Evolutionary conservation across 2,329 filamentous ascomycete species (phyloP).

Genomic region (Microdochium trichocladiopsis): DNA sequence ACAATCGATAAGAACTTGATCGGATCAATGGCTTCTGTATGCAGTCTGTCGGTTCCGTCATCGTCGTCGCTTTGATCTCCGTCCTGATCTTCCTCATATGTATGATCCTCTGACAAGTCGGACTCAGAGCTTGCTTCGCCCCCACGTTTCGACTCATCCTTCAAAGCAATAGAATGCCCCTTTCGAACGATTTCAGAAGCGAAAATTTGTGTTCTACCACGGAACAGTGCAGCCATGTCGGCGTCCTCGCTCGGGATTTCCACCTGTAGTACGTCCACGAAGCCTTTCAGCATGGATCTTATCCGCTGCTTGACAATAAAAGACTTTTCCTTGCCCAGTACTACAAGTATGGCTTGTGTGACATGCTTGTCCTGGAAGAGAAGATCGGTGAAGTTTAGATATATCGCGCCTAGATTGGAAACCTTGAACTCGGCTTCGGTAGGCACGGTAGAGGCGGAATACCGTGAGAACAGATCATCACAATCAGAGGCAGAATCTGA

Average conservation of each 20-base stretch:
- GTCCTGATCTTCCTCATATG: background rate
- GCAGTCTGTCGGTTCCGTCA: background rate
- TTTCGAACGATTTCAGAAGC: background rate
- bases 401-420: background rate
- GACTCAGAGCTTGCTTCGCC: background rate
- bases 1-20: background rate
- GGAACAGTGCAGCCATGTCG: background rate
- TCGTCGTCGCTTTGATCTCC: background rate
- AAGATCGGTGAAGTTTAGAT: background rate
- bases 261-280: background rate
- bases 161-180: background rate
- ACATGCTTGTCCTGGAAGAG: background rate
- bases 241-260: background rate
- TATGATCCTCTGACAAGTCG: background rate
- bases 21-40: background rate
- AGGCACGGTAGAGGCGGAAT: background rate
- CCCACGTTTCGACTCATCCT: background rate
- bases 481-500: background rate
- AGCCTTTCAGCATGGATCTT: background rate
- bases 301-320: background rate
- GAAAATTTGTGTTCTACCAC: background rate
- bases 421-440: background rate
- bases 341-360: background rate
- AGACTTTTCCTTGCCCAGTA: background rate
- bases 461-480: background rate